Percentiles rank a stretch among this genome's conserved stretches.
Conservation (phyloP, 257 asterid species). For the Solanum sparsipilum region DNA sequence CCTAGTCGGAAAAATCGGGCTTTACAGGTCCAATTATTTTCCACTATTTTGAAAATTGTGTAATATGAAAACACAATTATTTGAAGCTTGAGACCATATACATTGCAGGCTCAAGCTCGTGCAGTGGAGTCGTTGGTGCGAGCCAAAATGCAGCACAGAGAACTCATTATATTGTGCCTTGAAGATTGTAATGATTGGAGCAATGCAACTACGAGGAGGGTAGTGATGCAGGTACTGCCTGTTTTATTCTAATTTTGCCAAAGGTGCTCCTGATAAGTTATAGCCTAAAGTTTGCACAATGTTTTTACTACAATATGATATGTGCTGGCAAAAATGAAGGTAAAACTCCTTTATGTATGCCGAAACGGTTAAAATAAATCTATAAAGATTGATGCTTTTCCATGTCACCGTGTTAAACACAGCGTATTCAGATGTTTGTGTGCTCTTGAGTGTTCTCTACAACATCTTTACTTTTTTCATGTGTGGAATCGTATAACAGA, state of each 20-base stretch:
- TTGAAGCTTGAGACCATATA: conserved; percentile 15
- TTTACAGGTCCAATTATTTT: conserved; percentile 55
- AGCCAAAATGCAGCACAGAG: conserved; percentile 94
- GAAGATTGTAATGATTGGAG: conserved; percentile 99
- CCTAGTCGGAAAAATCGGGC: conserved; percentile 80
- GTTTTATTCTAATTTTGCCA: background rate
- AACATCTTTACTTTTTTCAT: background rate
- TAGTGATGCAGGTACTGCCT: conserved; percentile 78
- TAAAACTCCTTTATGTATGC: background rate
- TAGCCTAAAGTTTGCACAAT: background rate
- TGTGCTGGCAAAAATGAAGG: background rate
- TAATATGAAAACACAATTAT: background rate
- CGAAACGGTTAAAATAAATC: background rate
- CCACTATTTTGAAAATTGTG: background rate
- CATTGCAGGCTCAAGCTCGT: conserved; percentile 80
- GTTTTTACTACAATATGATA: background rate
- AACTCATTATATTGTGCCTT: conserved; percentile 90
- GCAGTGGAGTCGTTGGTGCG: conserved; percentile 89
- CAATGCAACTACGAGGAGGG: conserved; percentile 88
- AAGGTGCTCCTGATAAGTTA: background rate
- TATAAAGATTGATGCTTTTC: background rate
- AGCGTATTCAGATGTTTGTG: background rate
- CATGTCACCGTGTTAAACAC: background rate
- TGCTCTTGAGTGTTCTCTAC: background rate
- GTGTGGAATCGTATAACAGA: conserved; percentile 24